Percentiles rank a stretch among this genome's conserved stretches.
Conservation (phyloP, 768 basidiomycete genomes). For the Thelephora aurantiotincta region DNA sequence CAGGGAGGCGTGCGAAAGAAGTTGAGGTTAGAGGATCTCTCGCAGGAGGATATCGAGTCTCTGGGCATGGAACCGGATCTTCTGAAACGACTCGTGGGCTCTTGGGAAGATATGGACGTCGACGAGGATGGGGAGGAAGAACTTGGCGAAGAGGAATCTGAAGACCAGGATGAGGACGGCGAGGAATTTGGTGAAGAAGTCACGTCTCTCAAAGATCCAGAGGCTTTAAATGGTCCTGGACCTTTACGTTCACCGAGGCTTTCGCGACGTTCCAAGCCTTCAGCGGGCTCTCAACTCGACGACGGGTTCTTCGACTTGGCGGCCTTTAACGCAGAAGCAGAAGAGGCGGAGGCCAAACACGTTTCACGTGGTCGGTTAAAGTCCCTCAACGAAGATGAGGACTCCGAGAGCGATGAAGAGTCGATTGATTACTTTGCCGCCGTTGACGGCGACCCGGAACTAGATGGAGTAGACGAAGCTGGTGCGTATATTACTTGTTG, state of each 20-base stretch:
- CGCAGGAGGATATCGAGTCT: slow-evolving; percentile 20
- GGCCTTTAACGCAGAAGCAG: slow-evolving; percentile 78
- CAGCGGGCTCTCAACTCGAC: slow-evolving; percentile 39
- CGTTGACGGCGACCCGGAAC: slow-evolving; percentile 30
- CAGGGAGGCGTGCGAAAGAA: slow-evolving; percentile 16
- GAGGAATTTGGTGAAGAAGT: slow-evolving; percentile 19
- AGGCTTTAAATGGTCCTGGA: slow-evolving; percentile 14
- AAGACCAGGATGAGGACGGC: slow-evolving; percentile 15
- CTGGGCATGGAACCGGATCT: slow-evolving; percentile 20
- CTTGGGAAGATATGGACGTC: slow-evolving; percentile 14
- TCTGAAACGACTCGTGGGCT: slow-evolving; percentile 10
- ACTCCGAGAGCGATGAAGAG: slow-evolving; percentile 33
- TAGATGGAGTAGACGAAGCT: slow-evolving; percentile 35
- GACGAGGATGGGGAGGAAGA: slow-evolving; percentile 16
- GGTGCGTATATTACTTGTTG: slow-evolving; percentile 10
- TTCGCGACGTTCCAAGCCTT: slow-evolving; percentile 8
- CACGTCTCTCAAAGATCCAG: slow-evolving; percentile 16
- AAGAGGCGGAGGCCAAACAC: slow-evolving; percentile 54
- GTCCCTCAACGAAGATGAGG: slow-evolving; percentile 33
- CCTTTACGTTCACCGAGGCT: slow-evolving; percentile 13
- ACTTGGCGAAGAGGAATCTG: slow-evolving; percentile 14
- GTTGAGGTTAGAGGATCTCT: slow-evolving; percentile 17
- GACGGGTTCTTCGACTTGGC: slow-evolving; percentile 86
- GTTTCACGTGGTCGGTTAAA: slow-evolving; percentile 48
- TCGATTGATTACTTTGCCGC: slow-evolving; percentile 55